Evolutionary conservation across 1,284 basidiomycete genomes (phyloP).

Genomic region (Fistulina hepatica): DNA sequence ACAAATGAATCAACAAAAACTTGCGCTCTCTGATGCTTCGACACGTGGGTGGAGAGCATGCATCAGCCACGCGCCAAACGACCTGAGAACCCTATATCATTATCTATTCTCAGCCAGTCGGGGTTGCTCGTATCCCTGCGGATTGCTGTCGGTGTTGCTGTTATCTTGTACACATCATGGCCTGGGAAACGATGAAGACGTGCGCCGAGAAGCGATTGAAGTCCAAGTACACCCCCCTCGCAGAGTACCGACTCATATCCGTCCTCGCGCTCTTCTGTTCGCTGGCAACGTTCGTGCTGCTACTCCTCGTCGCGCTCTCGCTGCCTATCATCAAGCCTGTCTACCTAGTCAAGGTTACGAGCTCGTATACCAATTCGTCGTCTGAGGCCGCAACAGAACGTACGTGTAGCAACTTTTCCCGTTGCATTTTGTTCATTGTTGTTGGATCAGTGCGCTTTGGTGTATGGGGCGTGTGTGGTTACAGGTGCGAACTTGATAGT

Average conservation of each 20-base stretch:
- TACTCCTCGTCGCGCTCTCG: slow-evolving; percentile 64
- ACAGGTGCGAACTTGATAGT: slow-evolving; percentile 26
- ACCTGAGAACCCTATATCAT: no score
- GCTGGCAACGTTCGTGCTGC: slow-evolving; percentile 51
- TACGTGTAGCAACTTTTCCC: neutral
- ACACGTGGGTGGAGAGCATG: no score
- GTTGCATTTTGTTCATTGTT: slow-evolving; percentile 34
- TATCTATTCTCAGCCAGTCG: no score
- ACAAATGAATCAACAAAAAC: no score
- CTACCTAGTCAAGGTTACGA: slow-evolving; percentile 50
- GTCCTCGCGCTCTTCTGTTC: slow-evolving; percentile 35
- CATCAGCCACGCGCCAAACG: no score
- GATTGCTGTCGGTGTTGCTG: no score
- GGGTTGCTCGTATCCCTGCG: no score
- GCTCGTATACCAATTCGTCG: slow-evolving; percentile 17
- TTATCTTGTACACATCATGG: no score
- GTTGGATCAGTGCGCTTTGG: slow-evolving; percentile 58
- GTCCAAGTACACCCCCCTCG: slow-evolving; percentile 29
- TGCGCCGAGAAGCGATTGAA: no score
- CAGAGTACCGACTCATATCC: slow-evolving; percentile 36
- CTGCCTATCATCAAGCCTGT: slow-evolving; percentile 63
- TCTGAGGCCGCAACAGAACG: neutral
- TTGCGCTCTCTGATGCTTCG: no score
- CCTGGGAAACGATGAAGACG: no score
- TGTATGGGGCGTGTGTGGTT: slow-evolving; percentile 65